Evolutionary conservation across 805 yeast species (phyloP), one percentile per base, ranked within the genome.

Genomic region (Kluyveromyces siamensis): DNA sequence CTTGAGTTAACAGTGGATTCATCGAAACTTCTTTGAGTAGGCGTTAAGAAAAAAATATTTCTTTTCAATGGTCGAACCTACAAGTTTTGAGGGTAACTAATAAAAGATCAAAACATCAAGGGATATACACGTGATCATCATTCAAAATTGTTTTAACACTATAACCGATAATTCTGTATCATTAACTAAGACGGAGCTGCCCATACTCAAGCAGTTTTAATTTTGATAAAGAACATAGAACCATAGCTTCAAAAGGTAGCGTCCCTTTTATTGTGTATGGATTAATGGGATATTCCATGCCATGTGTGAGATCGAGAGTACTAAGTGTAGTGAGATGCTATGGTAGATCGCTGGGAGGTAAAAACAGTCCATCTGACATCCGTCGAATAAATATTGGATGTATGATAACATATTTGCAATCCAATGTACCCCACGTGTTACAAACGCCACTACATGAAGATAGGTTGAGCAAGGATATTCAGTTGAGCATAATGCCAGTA

Each of bases 401-500:
- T 5, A 74, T 74, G 61, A 69, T 78, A 6, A 76, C 77, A 38
- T 68, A 71, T 52, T 65, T 84, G 43, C 69, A 71, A 48, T 44
- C 55, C 2, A 61, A 57, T 19, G 71, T 83, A 1, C 89, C 89
- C 0, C 61, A 70, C 44, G 57, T 83, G 27, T 62, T 83, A 7
- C 67, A 68, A 17, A 60, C 61, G 21, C 62, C 77, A 7, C 61
- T 83, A 1, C 77, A 81, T 7, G 60, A 70, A 18, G 63, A 63
- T 4, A 56, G 69, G 9, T 50, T 84, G 9, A 72, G 80, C 35
- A 63, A 69, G 1, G 68, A 76, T 21, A 68, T 84, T 1, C 61
- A 71, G 7, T 67, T 84, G 21, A 63, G 86, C 14, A 65, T 84
- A 1, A 71, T 81, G 37, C 89, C 89, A 0, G 66, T 73, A 1